Conservation (phyloP, 805 yeast genomes). For the Torulaspora microellipsoides region DNA sequence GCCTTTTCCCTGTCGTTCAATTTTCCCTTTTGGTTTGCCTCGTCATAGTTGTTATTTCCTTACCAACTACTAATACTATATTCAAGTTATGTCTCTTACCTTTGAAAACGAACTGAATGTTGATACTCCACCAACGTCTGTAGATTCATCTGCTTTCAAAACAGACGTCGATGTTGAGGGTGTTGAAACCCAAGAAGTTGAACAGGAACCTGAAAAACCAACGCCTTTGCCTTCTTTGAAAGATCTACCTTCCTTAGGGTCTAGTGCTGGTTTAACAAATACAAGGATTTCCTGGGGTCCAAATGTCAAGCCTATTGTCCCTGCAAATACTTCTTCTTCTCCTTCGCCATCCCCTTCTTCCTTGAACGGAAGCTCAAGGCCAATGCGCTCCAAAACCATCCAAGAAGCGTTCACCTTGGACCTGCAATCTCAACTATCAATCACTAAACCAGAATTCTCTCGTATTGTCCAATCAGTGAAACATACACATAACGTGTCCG, state of each 20-base stretch:
- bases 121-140: constrained; percentile 22
- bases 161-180: not conserved
- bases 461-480: constrained; percentile 62
- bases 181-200: constrained; percentile 1
- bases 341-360: constrained; percentile 21
- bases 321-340: constrained; percentile 18
- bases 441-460: constrained; percentile 61
- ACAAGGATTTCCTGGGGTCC: constrained; percentile 42
- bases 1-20: constrained; percentile 6
- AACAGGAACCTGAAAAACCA: constrained; percentile 5
- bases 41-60: constrained; percentile 3
- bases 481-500: constrained; percentile 53
- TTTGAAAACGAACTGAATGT: constrained; percentile 11
- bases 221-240: constrained; percentile 32
- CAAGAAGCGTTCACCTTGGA: constrained; percentile 79
- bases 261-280: constrained; percentile 34
- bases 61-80: not conserved
- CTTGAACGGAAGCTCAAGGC: constrained; percentile 36
- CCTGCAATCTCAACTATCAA: constrained; percentile 60
- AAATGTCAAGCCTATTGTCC: constrained; percentile 41
- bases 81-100: constrained; percentile 9
- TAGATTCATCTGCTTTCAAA: constrained; percentile 8
- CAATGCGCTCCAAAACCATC: constrained; percentile 53
- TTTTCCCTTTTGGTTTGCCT: constrained; percentile 11
- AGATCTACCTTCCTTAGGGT: constrained; percentile 66